Percentiles rank a stretch among this genome's conserved stretches.
These are phyloP conservation scores for Pseudocercospora vitis DNA, from an alignment of 2,329 filamentous ascomycete species.

Conservation along the genomic window DNA sequence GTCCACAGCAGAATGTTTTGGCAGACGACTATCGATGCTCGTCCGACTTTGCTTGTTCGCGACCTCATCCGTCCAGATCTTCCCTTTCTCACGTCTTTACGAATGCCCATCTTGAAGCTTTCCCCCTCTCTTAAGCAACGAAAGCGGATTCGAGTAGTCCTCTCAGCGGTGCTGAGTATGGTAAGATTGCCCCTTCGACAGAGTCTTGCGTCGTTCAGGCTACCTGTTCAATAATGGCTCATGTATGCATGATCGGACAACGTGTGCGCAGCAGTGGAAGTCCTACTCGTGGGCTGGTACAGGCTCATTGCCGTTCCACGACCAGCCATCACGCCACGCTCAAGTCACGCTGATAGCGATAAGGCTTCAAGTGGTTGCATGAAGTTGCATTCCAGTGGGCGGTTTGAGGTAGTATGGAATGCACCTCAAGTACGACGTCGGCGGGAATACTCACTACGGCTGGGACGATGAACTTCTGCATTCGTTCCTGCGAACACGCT, in stretches of 20 bases:
- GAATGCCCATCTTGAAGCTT: conserved; percentile 5
- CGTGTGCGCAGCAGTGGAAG: neutral
- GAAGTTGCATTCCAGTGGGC: conserved; percentile 17
- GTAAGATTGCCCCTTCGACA: neutral
- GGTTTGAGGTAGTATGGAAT: conserved; percentile 10
- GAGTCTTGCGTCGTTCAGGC: neutral
- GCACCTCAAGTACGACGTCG: neutral
- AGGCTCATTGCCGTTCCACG: conserved; percentile 1
- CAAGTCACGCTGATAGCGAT: conserved; percentile 5
- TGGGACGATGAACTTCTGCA: no score
- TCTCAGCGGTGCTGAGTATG: neutral
- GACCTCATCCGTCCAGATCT: neutral
- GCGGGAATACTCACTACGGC: no score
- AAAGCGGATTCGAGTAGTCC: neutral
- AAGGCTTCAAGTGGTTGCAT: conserved; percentile 17
- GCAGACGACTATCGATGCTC: conserved; percentile 24
- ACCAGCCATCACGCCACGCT: conserved; percentile 18
- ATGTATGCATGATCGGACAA: neutral
- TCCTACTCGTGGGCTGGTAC: neutral
- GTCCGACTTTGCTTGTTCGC: conserved; percentile 12
- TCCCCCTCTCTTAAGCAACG: neutral
- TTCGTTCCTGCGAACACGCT: no score
- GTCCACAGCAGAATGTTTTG: conserved; percentile 32
- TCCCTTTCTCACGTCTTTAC: neutral
- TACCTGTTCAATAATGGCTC: neutral